Evolutionary conservation across 139 green algal genomes (phyloP).

Genomic region (Nannochloris sp.): DNA sequence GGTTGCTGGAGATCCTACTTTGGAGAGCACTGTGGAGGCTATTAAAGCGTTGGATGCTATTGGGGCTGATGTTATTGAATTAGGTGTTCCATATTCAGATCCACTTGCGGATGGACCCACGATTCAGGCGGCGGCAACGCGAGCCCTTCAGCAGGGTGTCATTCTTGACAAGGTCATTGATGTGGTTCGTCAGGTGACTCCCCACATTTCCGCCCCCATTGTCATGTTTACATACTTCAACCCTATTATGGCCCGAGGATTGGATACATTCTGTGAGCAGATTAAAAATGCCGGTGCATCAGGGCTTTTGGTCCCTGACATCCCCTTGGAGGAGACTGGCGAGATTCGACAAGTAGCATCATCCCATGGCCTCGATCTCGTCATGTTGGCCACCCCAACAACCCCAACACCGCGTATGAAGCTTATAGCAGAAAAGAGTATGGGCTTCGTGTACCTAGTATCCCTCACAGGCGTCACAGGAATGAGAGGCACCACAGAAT

Average conservation of each 20-base stretch:
- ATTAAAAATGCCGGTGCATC: slow-evolving; percentile 75
- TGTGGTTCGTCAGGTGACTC: slow-evolving; percentile 46
- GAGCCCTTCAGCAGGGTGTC: slow-evolving; percentile 67
- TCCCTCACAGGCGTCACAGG: slow-evolving; percentile 85
- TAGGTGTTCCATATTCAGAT: slow-evolving; percentile 91
- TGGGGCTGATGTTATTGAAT: slow-evolving; percentile 90
- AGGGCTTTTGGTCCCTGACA: slow-evolving; percentile 93
- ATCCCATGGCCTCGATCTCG: slow-evolving; percentile 77
- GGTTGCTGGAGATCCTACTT: slow-evolving; percentile 85
- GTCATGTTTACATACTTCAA: slow-evolving; percentile 99
- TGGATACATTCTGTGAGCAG: slow-evolving; percentile 77
- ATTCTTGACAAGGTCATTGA: slow-evolving; percentile 72
- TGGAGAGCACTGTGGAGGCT: slow-evolving; percentile 75
- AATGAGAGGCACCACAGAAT: slow-evolving; percentile 45
- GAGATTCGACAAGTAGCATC: slow-evolving; percentile 54
- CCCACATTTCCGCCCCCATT: slow-evolving; percentile 69
- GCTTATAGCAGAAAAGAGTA: slow-evolving; percentile 68
- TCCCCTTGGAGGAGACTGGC: slow-evolving; percentile 92
- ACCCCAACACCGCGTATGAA: slow-evolving; percentile 59
- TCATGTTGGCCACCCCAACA: slow-evolving; percentile 87
- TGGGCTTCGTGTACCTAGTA: slow-evolving; percentile 99
- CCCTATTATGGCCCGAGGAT: slow-evolving; percentile 84
- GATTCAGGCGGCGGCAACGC: slow-evolving; percentile 88
- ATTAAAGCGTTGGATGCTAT: slow-evolving; percentile 57
- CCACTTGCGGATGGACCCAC: slow-evolving; percentile 90